phyloP scores from a whole-genome alignment of 192 early-diverging fungal species.

The Podochytrium sp. region DNA sequence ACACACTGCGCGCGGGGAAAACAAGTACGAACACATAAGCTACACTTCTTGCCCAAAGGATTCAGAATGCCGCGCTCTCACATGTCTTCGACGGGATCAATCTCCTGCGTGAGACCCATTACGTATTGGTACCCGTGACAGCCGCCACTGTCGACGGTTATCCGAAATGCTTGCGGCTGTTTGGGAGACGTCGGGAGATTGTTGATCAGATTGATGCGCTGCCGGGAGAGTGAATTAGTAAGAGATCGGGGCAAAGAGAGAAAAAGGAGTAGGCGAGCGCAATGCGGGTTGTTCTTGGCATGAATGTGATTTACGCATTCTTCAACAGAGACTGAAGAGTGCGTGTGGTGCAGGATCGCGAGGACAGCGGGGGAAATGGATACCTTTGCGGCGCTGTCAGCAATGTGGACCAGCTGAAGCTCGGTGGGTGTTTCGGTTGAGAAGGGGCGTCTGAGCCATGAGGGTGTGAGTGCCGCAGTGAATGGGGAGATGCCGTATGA shows the following conservation, averaged over 20 bases:
- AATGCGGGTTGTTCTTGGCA: background rate
- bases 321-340: background rate
- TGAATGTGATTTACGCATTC: too few relatives aligned
- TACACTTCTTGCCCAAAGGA: too few relatives aligned
- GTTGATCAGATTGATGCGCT: conserved; percentile 46
- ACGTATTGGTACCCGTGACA: conserved; percentile 63
- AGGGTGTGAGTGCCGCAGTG: too few relatives aligned
- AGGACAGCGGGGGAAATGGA: background rate
- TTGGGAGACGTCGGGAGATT: background rate
- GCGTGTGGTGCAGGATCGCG: background rate
- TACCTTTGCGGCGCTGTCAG: conserved; percentile 18
- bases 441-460: too few relatives aligned
- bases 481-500: too few relatives aligned
- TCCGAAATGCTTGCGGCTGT: conserved; percentile 36
- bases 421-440: too few relatives aligned
- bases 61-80: too few relatives aligned
- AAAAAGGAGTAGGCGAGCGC: background rate
- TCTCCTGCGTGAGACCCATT: conserved; percentile 48
- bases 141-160: conserved; percentile 55
- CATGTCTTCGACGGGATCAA: conserved; percentile 51
- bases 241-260: background rate
- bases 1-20: conserved; percentile 36
- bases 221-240: background rate
- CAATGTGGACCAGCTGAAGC: background rate
- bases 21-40: conserved; percentile 16